Evolutionary conservation across 148 eudicot genomes (phyloP).

Genomic region (Chenopodium formosanum): DNA sequence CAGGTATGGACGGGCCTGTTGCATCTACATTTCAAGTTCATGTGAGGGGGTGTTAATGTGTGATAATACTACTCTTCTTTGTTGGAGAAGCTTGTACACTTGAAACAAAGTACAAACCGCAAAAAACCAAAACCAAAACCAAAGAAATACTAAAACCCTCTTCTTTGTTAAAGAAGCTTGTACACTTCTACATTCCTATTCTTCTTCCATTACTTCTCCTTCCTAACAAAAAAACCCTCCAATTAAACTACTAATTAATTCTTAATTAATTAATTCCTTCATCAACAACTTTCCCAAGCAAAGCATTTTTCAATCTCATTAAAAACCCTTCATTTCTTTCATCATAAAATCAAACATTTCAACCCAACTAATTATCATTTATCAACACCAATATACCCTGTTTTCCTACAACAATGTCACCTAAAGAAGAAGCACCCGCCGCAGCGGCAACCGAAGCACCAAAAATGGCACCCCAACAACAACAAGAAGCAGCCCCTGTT

Average conservation of each 20-base stretch:
- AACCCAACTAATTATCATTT: not conserved
- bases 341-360: not conserved
- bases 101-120: not conserved
- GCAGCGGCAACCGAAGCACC: conserved; percentile 12
- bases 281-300: conserved; percentile 42
- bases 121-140: conserved; percentile 12
- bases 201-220: conserved; percentile 19
- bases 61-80: no score
- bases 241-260: not conserved
- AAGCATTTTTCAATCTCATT: conserved; percentile 34
- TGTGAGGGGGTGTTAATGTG: no score
- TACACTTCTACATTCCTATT: conserved; percentile 29
- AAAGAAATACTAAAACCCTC: conserved; percentile 34
- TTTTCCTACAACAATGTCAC: conserved; percentile 19
- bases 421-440: conserved; percentile 13
- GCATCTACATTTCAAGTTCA: no score
- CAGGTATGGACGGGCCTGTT: no score
- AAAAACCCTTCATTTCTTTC: conserved; percentile 9
- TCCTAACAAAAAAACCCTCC: not conserved
- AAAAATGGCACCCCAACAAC: conserved; percentile 35
- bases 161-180: conserved; percentile 16
- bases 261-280: conserved; percentile 23
- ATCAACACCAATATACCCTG: not conserved
- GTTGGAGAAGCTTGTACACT: no score
- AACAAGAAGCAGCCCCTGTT: not conserved